A percentile compares a stretch with the other conserved stretches of the same genome.
phyloP scores from a whole-genome alignment of 192 early-diverging fungal species.

The Umbelopsis isabellina region DNA sequence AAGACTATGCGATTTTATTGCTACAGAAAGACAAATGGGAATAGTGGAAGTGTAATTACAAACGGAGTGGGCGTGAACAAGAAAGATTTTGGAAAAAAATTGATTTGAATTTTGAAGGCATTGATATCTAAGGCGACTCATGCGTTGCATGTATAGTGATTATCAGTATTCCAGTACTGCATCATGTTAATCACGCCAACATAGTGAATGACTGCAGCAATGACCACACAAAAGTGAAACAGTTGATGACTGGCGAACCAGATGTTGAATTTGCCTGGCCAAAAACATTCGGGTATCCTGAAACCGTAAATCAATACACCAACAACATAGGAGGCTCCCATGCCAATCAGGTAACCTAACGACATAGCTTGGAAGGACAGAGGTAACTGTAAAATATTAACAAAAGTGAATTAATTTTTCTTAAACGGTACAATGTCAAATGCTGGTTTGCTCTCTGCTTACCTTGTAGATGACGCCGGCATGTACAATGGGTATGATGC shows the following conservation, averaged over 20 bases:
- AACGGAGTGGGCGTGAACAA: too few species aligned
- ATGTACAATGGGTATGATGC: constrained; percentile 75
- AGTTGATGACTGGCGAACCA: constrained; percentile 41
- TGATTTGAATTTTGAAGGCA: too few species aligned
- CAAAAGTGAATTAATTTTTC: not conserved
- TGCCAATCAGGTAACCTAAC: constrained; percentile 61
- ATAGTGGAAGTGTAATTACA: too few species aligned
- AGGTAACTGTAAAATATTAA: not conserved
- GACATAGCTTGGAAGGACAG: constrained; percentile 50
- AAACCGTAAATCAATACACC: constrained; percentile 83
- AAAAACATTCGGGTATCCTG: constrained; percentile 80
- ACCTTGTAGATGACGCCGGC: constrained; percentile 67
- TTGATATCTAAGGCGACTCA: too few species aligned
- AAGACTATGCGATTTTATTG: too few species aligned
- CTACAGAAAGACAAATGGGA: too few species aligned
- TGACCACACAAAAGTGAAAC: constrained; percentile 20
- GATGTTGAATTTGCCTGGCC: constrained; percentile 80
- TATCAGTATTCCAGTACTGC: constrained; percentile 20
- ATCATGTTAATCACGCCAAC: constrained; percentile 12
- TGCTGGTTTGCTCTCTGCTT: constrained; percentile 31
- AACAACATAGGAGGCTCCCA: constrained; percentile 74
- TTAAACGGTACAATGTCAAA: too few species aligned
- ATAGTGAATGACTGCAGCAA: constrained; percentile 17
- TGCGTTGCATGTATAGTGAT: not conserved
- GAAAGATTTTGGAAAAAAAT: too few species aligned